Evolutionary conservation across 768 basidiomycete species (phyloP).

Genomic region (Leccinellum luteum): DNA sequence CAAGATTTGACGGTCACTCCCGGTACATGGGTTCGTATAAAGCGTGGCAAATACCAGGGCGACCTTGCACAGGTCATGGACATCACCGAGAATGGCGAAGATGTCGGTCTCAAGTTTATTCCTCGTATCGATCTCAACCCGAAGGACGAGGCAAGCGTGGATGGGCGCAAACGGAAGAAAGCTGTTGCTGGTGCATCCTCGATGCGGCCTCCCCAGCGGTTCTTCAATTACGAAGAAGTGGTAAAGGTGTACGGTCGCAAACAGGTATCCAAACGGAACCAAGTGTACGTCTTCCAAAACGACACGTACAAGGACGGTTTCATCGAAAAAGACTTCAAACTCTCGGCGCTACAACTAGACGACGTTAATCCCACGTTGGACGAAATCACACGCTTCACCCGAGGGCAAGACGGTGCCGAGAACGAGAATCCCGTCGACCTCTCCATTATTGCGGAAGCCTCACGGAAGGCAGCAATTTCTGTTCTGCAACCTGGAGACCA

Average conservation of each 20-base stretch:
- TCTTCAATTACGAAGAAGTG: slow-evolving; percentile 94
- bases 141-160: slow-evolving; percentile 68
- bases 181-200: slow-evolving; percentile 42
- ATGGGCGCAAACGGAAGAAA: slow-evolving; percentile 80
- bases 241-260: slow-evolving; percentile 81
- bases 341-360: slow-evolving; percentile 74
- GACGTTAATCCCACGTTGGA: slow-evolving; percentile 94
- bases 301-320: slow-evolving; percentile 96
- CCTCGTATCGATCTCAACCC: slow-evolving; percentile 98
- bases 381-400: slow-evolving; percentile 89
- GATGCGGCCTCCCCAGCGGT: slow-evolving; percentile 85
- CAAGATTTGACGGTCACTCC: slow-evolving; percentile 80
- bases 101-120: slow-evolving; percentile 88
- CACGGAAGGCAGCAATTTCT: slow-evolving; percentile 85
- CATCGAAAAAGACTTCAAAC: slow-evolving; percentile 92
- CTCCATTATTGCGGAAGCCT: slow-evolving; percentile 89
- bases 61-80: slow-evolving; percentile 96
- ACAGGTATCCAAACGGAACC: slow-evolving; percentile 68
- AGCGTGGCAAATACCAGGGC: slow-evolving; percentile 89
- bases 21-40: slow-evolving; percentile 94
- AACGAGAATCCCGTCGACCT: slow-evolving; percentile 76
- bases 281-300: slow-evolving; percentile 82
- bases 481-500: slow-evolving; percentile 98
- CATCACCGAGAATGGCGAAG: slow-evolving; percentile 89
- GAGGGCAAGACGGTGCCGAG: slow-evolving; percentile 68